phyloP scores from a whole-genome alignment of 495 filamentous ascomycete genomes.

The Hamigera avellanea region DNA sequence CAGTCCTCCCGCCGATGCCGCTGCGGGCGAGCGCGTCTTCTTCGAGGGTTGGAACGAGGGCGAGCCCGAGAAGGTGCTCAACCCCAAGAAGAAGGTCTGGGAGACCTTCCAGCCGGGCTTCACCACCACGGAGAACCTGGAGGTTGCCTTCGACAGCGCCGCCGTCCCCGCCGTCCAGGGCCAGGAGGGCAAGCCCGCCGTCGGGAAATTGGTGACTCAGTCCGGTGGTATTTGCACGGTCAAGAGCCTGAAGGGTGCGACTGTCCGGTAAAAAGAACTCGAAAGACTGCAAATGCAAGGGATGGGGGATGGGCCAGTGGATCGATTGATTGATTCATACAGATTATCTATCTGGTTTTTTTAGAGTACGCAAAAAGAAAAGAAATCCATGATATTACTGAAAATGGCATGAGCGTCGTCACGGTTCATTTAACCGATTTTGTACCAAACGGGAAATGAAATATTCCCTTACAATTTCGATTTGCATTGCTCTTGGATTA shows the following conservation, averaged over 20 bases:
- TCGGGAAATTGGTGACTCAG: slow-evolving; percentile 59
- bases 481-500: too few relatives aligned
- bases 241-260: slow-evolving; percentile 56
- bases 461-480: too few relatives aligned
- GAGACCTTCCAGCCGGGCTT: slow-evolving; percentile 93
- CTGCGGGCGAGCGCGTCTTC: slow-evolving; percentile 73
- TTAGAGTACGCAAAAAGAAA: too few relatives aligned
- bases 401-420: too few relatives aligned
- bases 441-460: too few relatives aligned
- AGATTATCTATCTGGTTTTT: too few relatives aligned
- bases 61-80: slow-evolving; percentile 82
- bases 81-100: slow-evolving; percentile 99
- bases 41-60: slow-evolving; percentile 86
- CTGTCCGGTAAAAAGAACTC: slow-evolving; percentile 42
- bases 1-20: slow-evolving; percentile 64
- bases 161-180: slow-evolving; percentile 49
- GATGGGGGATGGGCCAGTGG: too few relatives aligned
- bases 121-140: slow-evolving; percentile 64
- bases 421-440: too few relatives aligned
- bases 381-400: too few relatives aligned
- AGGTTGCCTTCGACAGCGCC: slow-evolving; percentile 65
- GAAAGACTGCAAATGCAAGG: too few relatives aligned
- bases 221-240: slow-evolving; percentile 66
- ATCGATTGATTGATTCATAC: too few relatives aligned
- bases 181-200: slow-evolving; percentile 48